Base-by-base conservation (phyloP, 148 eudicot genomes). In the Chenopodium berlandieri region DNA sequence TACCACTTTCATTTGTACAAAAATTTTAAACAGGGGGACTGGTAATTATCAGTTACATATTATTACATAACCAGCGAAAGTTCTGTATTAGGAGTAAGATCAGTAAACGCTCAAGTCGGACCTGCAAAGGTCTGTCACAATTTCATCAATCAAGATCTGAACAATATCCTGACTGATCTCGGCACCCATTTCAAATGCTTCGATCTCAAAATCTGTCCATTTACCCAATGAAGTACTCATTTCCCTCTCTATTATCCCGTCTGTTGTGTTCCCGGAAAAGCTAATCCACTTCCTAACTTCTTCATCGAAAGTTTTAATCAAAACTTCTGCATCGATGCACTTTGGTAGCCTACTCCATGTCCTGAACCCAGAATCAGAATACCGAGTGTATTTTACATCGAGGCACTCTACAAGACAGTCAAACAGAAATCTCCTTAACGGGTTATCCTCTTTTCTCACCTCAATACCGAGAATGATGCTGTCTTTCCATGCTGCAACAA, bases 141-240 rank as follows among this genome's bases (percentile, higher is more conserved):
- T 82, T 83, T 96, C 99, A 67, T 94, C 97, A 30, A 94, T 89
- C 85, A 96, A 54, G 25, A 78, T 44, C 86, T 90, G 89, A 70
- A 94, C 82, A 75, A 96, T 80, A 23, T 86, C 84, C 73, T 79
- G 54, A 31, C 84, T 87, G 13, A 96, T 84, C 79, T 86, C 89
- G 46, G 89, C 82, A 66, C 93, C 95, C 8, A 81, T 68, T 82
- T 92, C 97, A 62, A 87, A 91, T 12, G 46, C 88, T 87, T 96
- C 99, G 9, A 75, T 82, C 69, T 94, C 94, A 67, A 90, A 92
- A 68, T 90, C 87, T 1, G 90, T 90, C 97, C 98, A 92, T 85
- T 91, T 90, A 47, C 90, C 90, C 73, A 87, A 69, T 4, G 89
- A 89, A 79, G 67, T 83, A 78, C 94, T 90, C 99, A 92, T 94